Base-by-base conservation (phyloP, 2,329 filamentous ascomycete species). In the Diaporthe sp. region DNA sequence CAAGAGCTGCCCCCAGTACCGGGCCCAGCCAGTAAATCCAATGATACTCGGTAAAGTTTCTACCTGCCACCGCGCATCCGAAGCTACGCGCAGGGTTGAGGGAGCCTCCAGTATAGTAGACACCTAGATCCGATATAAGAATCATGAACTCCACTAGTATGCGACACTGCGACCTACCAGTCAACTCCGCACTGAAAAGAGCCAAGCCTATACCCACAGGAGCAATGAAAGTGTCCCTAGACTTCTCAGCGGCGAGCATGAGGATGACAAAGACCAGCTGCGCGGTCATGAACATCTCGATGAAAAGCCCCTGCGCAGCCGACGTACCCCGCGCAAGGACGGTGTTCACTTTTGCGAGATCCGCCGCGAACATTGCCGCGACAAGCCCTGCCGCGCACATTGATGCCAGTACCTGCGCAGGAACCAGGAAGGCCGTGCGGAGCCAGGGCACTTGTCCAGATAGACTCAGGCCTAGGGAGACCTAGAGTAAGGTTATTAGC, bases 211-310 rank as follows among this genome's bases (percentile, higher is more conserved):
- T 93, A 0, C 90, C 92, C 0, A 94, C 83, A 0, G 92, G 92
- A 0, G 92, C 92, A 4, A 94, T 83, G 79, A 88, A 94, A 0
- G 92, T 94, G 7, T 89, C 89, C 77, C 89, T 90, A 79, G 93
- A 92, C 82, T 94, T 94, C 79, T 93, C 91, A 4, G 87, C 88
- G 0, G 91, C 92, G 46, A 93, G 84, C 90, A 93, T 93, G 80
- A 92, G 87, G 74, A 92, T 88, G 9, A 90, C 88, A 75, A 92
- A 88, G 15, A 92, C 87, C 22, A 92, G 84, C 79, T 91, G 85
- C 0, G 89, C 86, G 0, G 90, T 92, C 46, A 92, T 84, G 79
- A 92, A 90, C 85, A 91, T 88, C 80, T 92, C 90, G 76, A 91
- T 88, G 79, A 92, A 91, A 22, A 92, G 81, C 4, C 90, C 90